These are phyloP conservation scores for Nemania abortiva DNA, from an alignment of 2,329 filamentous ascomycete genomes.

Conservation along the genomic window DNA sequence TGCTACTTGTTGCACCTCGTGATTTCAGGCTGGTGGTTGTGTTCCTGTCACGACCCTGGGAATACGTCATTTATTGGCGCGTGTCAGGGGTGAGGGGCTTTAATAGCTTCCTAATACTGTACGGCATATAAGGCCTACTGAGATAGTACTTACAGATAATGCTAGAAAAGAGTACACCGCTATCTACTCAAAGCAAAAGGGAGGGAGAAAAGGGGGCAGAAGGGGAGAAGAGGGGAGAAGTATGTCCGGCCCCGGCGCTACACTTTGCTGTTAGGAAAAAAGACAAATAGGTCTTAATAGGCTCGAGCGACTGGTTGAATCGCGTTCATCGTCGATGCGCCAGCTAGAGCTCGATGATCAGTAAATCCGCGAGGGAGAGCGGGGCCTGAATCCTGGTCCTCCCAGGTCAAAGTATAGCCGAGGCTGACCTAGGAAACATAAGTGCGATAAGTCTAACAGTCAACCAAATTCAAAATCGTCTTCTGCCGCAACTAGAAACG, in stretches of 20 bases:
- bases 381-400: constrained; percentile 21
- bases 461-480: not conserved
- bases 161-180: constrained; percentile 16
- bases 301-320: constrained; percentile 7
- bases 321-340: constrained; percentile 35
- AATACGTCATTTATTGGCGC: constrained; percentile 31
- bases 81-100: constrained; percentile 11
- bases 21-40: constrained; percentile 5
- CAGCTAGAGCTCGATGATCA: constrained; percentile 39
- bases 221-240: not conserved
- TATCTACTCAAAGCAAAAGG: not conserved
- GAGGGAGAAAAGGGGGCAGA: not conserved
- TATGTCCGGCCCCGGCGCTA: constrained; percentile 8
- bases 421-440: not conserved
- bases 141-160: too few species aligned
- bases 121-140: not conserved
- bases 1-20: not conserved
- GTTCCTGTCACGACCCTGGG: constrained; percentile 21
- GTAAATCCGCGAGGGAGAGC: constrained; percentile 18
- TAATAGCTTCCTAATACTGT: constrained; percentile 5
- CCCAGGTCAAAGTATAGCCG: constrained; percentile 17
- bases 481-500: not conserved
- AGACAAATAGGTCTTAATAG: constrained; percentile 18
- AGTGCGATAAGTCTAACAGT: not conserved
- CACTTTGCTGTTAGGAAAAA: constrained; percentile 8